Percentiles rank a stretch among this genome's conserved stretches.
phyloP scores from a whole-genome alignment of 768 basidiomycete genomes.

The Cystobasidium onofrii region DNA sequence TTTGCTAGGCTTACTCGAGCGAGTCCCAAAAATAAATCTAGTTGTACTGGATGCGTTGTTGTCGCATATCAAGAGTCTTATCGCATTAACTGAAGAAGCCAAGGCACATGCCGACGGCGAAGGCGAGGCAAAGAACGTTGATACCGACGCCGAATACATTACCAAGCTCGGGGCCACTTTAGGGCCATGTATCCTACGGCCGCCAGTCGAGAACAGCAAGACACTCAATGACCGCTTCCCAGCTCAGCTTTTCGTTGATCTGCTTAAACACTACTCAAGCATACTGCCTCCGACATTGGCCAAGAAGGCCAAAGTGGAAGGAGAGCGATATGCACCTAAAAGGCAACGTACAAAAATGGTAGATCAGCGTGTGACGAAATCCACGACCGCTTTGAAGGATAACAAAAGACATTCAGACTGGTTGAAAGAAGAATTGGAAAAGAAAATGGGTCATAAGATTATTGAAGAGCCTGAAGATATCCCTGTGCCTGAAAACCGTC shows the following conservation, averaged over 20 bases:
- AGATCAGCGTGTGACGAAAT: constrained; percentile 39
- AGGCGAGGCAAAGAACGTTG: constrained; percentile 50
- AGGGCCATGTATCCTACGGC: constrained; percentile 73
- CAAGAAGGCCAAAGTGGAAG: constrained; percentile 56
- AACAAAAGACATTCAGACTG: background rate
- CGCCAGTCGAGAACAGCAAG: constrained; percentile 68
- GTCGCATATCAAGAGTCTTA: constrained; percentile 57
- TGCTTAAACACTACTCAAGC: constrained; percentile 64
- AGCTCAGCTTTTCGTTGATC: constrained; percentile 70
- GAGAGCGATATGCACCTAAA: constrained; percentile 33
- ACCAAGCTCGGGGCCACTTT: constrained; percentile 80
- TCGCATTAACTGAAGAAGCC: constrained; percentile 3
- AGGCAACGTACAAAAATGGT: constrained; percentile 40
- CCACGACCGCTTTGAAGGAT: constrained; percentile 14
- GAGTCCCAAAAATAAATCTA: constrained; percentile 68
- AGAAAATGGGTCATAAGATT: background rate
- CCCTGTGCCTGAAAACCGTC: background rate
- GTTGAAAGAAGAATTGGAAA: constrained; percentile 7
- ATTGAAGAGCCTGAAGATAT: background rate
- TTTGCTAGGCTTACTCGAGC: constrained; percentile 57
- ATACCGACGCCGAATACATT: constrained; percentile 72
- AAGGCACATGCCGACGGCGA: background rate
- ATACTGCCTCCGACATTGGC: constrained; percentile 73
- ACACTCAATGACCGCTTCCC: constrained; percentile 89
- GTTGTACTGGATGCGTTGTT: constrained; percentile 70